A percentile compares a stretch with the other conserved stretches of the same genome.
phyloP scores from a whole-genome alignment of 2,329 filamentous ascomycete species.

The Epichloe sp. region DNA sequence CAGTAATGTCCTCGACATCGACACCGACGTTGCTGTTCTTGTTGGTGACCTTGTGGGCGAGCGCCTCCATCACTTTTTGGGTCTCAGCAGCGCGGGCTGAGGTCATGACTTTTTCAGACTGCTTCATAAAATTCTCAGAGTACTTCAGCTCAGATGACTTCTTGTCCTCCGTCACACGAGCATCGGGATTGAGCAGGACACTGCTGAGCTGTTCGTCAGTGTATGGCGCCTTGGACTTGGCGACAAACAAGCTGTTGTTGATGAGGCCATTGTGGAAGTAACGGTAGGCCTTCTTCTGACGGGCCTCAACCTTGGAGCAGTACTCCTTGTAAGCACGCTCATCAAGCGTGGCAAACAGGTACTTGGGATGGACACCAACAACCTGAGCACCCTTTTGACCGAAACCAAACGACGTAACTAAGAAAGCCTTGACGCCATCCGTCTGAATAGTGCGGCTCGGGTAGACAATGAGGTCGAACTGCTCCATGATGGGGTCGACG shows the following conservation, averaged over 20 bases:
- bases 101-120: slow-evolving; percentile 40
- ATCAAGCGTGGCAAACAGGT: slow-evolving; percentile 89
- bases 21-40: slow-evolving; percentile 72
- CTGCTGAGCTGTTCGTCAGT: slow-evolving; percentile 72
- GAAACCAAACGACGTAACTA: slow-evolving; percentile 97
- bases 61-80: slow-evolving; percentile 61
- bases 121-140: slow-evolving; percentile 55
- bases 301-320: slow-evolving; percentile 74
- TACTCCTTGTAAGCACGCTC: slow-evolving; percentile 71
- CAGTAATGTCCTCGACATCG: slow-evolving; percentile 78
- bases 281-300: slow-evolving; percentile 97
- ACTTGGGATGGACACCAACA: slow-evolving; percentile 92
- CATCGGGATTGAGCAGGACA: slow-evolving; percentile 88
- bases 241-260: slow-evolving; percentile 95
- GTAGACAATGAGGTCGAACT: slow-evolving; percentile 96
- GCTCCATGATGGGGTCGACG: slow-evolving; percentile 88
- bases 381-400: slow-evolving; percentile 97
- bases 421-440: slow-evolving; percentile 96
- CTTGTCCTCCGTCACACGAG: slow-evolving; percentile 73
- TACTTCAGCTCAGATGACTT: slow-evolving; percentile 72
- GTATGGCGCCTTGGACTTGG: slow-evolving; percentile 86
- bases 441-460: slow-evolving; percentile 92
- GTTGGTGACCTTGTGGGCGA: slow-evolving; percentile 48
- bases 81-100: slow-evolving; percentile 46
- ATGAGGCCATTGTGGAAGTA: slow-evolving; percentile 98